Conservation (phyloP, 371 early-diverging fungal species). For the Mucor indicus region DNA sequence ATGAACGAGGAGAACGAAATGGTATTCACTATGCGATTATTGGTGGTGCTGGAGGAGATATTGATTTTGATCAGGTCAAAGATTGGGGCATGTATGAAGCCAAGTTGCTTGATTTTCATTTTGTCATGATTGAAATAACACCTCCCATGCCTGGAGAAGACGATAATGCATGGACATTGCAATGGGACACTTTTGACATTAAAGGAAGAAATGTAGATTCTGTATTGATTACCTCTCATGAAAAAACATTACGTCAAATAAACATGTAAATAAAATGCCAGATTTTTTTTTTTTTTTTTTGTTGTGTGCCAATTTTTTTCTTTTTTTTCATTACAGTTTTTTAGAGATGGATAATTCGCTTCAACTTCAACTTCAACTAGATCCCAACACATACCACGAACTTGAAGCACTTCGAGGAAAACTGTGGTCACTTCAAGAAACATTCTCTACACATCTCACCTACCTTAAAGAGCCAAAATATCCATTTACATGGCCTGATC, state of each 20-base stretch:
- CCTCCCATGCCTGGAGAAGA: conserved; percentile 8
- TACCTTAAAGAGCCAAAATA: conserved; percentile 47
- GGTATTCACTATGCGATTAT: conserved; percentile 63
- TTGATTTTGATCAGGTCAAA: conserved; percentile 67
- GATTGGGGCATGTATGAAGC: conserved; percentile 65
- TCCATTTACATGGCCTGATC: conserved; percentile 51
- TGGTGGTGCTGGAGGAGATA: conserved; percentile 74
- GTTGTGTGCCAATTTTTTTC: no score
- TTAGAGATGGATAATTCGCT: no score
- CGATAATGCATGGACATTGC: conserved; percentile 23
- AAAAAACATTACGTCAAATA: no score
- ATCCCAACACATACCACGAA: conserved; percentile 53
- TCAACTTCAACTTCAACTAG: conserved; percentile 4
- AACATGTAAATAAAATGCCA: no score
- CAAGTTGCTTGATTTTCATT: conserved; percentile 54
- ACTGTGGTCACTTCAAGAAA: conserved; percentile 63
- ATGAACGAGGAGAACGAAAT: conserved; percentile 59
- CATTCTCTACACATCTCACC: conserved; percentile 45
- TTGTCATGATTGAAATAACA: conserved; percentile 51
- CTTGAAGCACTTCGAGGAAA: conserved; percentile 59
- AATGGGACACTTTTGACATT: conserved; percentile 39
- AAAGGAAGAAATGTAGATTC: conserved; percentile 30
- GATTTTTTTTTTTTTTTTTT: no score
- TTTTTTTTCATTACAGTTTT: conserved; percentile 44
- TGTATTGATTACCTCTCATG: conserved; percentile 11